A percentile compares a stretch with the other conserved stretches of the same genome.
Conservation (phyloP, 2,329 filamentous ascomycete species). For the Phoma herbarum region DNA sequence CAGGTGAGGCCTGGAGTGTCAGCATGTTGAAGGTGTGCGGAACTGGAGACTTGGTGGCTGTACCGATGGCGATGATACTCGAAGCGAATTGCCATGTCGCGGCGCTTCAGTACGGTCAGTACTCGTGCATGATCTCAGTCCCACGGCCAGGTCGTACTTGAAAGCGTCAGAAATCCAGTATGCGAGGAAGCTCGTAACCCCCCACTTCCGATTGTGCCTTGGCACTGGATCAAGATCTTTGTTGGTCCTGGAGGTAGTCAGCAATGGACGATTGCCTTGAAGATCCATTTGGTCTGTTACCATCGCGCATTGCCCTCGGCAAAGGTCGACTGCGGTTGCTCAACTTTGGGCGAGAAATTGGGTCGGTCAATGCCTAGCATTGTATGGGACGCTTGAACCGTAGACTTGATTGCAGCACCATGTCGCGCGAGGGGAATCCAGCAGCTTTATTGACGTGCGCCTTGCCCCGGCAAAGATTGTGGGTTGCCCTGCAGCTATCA, state of each 20-base stretch:
- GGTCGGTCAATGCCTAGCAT: conserved; percentile 51
- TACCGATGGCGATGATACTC: conserved; percentile 51
- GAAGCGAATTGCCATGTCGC: conserved; percentile 63
- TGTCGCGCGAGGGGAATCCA: not conserved
- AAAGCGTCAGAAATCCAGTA: conserved; percentile 64
- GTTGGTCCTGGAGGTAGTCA: conserved; percentile 51
- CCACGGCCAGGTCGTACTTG: conserved; percentile 45
- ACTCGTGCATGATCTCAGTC: not conserved
- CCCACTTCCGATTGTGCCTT: conserved; percentile 56
- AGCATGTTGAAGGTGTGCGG: not conserved
- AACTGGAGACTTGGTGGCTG: not conserved
- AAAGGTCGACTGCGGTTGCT: conserved; percentile 58
- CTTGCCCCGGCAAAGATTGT: conserved; percentile 7
- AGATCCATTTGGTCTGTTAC: conserved; percentile 18
- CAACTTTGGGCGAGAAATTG: conserved; percentile 52
- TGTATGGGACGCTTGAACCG: not conserved
- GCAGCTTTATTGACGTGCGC: conserved; percentile 15
- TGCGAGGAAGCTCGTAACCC: conserved; percentile 56
- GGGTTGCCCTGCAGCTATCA: conserved; percentile 17
- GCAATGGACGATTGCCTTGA: not conserved
- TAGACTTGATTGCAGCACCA: not conserved
- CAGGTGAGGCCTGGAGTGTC: conserved; percentile 59
- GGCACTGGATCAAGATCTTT: conserved; percentile 61
- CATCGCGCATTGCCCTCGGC: conserved; percentile 52
- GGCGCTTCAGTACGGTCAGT: conserved; percentile 37